Base-by-base conservation (phyloP, 805 yeast genomes). In the Wickerhamomyces xylosicus region DNA sequence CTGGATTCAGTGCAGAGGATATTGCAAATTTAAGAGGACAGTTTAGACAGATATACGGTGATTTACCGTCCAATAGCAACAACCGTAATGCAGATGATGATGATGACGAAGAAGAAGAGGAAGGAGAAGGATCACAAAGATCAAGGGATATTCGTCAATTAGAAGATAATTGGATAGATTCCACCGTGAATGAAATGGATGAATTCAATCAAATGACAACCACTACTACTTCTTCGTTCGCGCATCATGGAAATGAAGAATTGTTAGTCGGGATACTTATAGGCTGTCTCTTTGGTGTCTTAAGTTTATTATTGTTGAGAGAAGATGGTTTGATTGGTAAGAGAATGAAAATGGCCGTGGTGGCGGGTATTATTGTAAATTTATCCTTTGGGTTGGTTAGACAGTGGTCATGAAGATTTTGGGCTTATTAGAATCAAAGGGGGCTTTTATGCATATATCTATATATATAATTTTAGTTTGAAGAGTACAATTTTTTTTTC, bases 91-190 rank as follows among this genome's bases (percentile, higher is more conserved):
- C 50, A 41, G 35, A 51, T 16, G 28, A 31, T n/a, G 29, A 25
- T 13, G 35, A 29, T 22, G 34, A 37, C 14, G 36, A 67, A 31
- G 69, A 61, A 36, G 72, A 68, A 19, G 82, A 25, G 47, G 43
- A 16, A 48, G 32, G 20, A 13, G 34, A 27, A n/a, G n/a, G n/a
- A n/a, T n/a, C n/a, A 19, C 33, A 37, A 13, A 34, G 67, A 25
- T 4, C n/a, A 36, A 72, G 68, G 17, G 84, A 71, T 41, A 58
- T 79, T 2, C 56, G 85, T 37, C 79, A 79, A 46, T 57, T 85
- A 41, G 95, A 86, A 54, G 95, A 86, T 47, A 67, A 85, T 41
- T 87, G 95, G 95, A 82, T 86, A 44, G 92, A 86, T 47, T 76
- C 80, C 36, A 81, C 86, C 1, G 83, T 74, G 4, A 70, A 70